Conservation (phyloP, 2,329 filamentous ascomycete species). For the Pestalotiopsis sp. region DNA sequence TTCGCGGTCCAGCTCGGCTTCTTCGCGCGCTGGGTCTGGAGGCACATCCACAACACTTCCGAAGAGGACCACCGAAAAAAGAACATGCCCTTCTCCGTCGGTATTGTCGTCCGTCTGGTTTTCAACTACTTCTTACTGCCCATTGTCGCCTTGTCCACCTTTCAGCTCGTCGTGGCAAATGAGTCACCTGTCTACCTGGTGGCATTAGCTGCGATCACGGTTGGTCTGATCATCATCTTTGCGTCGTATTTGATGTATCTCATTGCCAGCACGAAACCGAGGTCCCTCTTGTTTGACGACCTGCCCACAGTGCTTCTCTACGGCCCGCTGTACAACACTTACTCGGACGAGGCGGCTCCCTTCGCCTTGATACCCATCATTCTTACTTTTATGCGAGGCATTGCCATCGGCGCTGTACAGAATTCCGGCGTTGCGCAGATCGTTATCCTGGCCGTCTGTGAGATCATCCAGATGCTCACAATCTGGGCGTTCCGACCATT, state of each 20-base stretch:
- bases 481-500: conserved; percentile 90
- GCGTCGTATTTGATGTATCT: conserved; percentile 79
- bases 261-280: conserved; percentile 79
- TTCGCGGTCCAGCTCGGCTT: conserved; percentile 78
- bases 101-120: conserved; percentile 80
- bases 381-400: conserved; percentile 81
- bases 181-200: conserved; percentile 72
- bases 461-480: conserved; percentile 86
- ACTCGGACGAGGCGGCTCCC: conserved; percentile 87
- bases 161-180: conserved; percentile 80
- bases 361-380: conserved; percentile 88
- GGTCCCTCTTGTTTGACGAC: conserved; percentile 90
- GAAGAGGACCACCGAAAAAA: conserved; percentile 90
- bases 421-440: conserved; percentile 92
- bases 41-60: conserved; percentile 68
- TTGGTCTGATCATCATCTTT: conserved; percentile 73
- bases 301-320: conserved; percentile 87
- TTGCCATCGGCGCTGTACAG: conserved; percentile 91
- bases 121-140: conserved; percentile 94
- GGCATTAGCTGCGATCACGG: conserved; percentile 72
- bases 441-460: conserved; percentile 88
- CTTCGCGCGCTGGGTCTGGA: conserved; percentile 73
- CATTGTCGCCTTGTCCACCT: conserved; percentile 83
- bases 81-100: conserved; percentile 84
- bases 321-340: conserved; percentile 95